phyloP scores from a whole-genome alignment of 139 green algal species.

The Picochlorum sp. region DNA sequence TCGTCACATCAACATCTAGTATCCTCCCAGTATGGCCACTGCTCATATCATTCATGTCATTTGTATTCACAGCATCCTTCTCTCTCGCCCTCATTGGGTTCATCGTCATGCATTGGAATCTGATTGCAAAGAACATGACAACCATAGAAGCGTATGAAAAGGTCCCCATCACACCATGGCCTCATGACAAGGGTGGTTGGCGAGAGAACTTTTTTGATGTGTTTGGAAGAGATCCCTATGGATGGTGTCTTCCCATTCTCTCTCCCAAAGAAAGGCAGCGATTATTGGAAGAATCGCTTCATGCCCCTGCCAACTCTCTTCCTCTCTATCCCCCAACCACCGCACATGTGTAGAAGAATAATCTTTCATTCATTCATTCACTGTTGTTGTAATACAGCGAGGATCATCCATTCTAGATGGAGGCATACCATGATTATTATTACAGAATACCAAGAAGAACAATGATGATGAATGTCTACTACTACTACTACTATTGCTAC shows the following conservation, averaged over 20 bases:
- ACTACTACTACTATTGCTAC: too few relatives aligned
- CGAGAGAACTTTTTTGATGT: slow-evolving; percentile 62
- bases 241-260: slow-evolving; percentile 51
- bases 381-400: too few relatives aligned
- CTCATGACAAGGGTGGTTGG: slow-evolving; percentile 51
- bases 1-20: slow-evolving; percentile 33
- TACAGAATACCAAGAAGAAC: too few relatives aligned
- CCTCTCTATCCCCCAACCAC: too few relatives aligned
- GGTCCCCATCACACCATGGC: slow-evolving; percentile 55
- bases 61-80: slow-evolving; percentile 48
- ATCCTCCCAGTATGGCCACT: slow-evolving; percentile 6
- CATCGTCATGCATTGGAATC: slow-evolving; percentile 64
- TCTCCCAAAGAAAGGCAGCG: not conserved
- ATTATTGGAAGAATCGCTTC: not conserved
- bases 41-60: slow-evolving; percentile 31
- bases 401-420: too few relatives aligned
- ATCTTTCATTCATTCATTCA: too few relatives aligned
- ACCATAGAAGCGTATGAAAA: slow-evolving; percentile 92
- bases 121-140: slow-evolving; percentile 54
- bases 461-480: too few relatives aligned
- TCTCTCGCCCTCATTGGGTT: slow-evolving; percentile 58
- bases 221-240: slow-evolving; percentile 47
- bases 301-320: too few relatives aligned
- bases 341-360: too few relatives aligned
- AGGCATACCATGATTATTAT: too few relatives aligned